Percentiles rank a stretch among this genome's conserved stretches.
phyloP scores from a whole-genome alignment of 2,329 filamentous ascomycete genomes.

The Epichloe scottii region DNA sequence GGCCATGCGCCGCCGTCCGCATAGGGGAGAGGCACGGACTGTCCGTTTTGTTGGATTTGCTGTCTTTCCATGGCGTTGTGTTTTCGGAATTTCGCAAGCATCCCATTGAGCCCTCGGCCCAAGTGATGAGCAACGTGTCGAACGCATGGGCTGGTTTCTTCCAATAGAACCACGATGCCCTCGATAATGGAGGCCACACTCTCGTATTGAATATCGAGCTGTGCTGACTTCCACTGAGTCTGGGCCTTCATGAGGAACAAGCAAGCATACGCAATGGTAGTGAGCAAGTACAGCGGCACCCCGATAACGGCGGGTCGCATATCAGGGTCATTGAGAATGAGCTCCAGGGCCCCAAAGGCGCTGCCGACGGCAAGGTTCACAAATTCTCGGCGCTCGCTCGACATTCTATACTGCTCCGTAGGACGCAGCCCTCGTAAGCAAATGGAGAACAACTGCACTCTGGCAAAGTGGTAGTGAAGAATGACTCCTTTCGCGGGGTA shows the following conservation, averaged over 20 bases:
- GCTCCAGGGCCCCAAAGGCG: conserved; percentile 17
- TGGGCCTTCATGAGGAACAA: conserved; percentile 22
- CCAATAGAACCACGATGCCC: conserved; percentile 13
- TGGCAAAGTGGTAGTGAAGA: conserved; percentile 37
- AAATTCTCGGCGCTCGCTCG: conserved; percentile 30
- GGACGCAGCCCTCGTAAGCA: conserved; percentile 26
- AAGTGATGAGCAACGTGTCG: conserved; percentile 19
- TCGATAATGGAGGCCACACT: conserved; percentile 18
- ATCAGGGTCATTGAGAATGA: conserved; percentile 19
- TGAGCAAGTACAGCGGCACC: conserved; percentile 20
- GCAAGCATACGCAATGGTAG: conserved; percentile 19
- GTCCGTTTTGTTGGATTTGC: conserved; percentile 1
- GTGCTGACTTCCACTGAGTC: conserved; percentile 17
- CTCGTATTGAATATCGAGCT: conserved; percentile 17
- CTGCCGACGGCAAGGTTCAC: conserved; percentile 27
- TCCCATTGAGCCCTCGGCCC: conserved; percentile 16
- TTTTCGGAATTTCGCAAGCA: conserved; percentile 18
- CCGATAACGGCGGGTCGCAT: conserved; percentile 19
- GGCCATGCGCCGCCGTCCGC: neutral
- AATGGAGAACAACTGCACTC: conserved; percentile 36
- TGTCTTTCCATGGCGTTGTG: conserved; percentile 6
- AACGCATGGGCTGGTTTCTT: conserved; percentile 14
- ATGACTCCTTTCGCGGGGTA: conserved; percentile 37
- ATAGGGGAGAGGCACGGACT: conserved; percentile 1
- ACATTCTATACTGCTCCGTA: conserved; percentile 27